Evolutionary conservation across 768 basidiomycete genomes (phyloP), one percentile per base, ranked within the genome.

Genomic region (Rhizopogon rudus): DNA sequence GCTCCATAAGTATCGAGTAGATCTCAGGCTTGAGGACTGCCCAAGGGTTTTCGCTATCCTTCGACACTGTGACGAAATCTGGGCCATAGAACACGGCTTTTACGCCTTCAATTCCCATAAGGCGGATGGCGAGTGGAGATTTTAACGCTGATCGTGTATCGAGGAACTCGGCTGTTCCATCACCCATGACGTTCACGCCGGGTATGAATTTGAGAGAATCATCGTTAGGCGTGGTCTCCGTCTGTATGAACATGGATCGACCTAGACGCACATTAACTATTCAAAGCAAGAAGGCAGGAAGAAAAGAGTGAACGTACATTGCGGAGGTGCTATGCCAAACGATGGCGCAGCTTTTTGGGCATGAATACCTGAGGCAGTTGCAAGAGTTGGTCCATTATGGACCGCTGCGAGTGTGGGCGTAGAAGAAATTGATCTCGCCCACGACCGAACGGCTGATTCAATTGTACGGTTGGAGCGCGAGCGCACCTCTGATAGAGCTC

Each of bases 181-280:
- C 82, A 40, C 82, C 82, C 85, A 97, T 93, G 29, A 99, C 94
- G 29, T 84, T 70, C 22, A 86, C 79, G 0, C 97, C 97, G 1
- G 96, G 97, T 56, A 99, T 93, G 73, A 99, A 99, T 71, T 99
- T 98, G 51, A 99, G 81, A 1, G 95, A 96, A 67, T 98, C 93
- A 33, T 93, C 91, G 69, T 99, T 99, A 0, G 97, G 97, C 0
- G 97, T 99, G 9, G 86, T 84, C 73, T 98, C 95, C 5, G 96
- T 98, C 73, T 99, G 97, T 55, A 98, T 97, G 76, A 98, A 98
- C 95, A 98, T 96, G 52, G 88, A 87, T 22, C 94, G 84, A 35
- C 73, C 90, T 92, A 57, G 28, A 25, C 17, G 20, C 2, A 14
- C 16, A 16, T 29, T 56, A 31, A 52, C 20, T 25, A 14, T 44